Conservation (phyloP, 164 flowering plant genomes). For the Vitis rupestris region DNA sequence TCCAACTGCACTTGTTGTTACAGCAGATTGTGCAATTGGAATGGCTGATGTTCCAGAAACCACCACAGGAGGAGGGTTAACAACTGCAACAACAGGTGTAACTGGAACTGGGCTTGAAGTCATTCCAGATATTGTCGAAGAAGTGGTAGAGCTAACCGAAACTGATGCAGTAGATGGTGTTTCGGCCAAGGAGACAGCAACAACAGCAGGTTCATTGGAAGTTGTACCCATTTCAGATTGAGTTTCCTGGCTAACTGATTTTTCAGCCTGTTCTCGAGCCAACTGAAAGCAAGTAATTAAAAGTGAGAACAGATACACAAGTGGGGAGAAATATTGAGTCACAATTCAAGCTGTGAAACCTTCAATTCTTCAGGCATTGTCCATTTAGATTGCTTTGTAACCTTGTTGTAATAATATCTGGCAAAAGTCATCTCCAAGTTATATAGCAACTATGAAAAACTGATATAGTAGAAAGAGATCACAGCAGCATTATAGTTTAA, state of each 20-base stretch:
- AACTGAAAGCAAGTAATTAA: slow-evolving; percentile 42
- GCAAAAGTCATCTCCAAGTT: slow-evolving; percentile 3
- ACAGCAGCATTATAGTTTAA: not conserved
- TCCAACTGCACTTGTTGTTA: slow-evolving; percentile 27
- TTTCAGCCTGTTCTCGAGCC: slow-evolving; percentile 89
- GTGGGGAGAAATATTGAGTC: not conserved
- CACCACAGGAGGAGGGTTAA: slow-evolving; percentile 28
- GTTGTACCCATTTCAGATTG: slow-evolving; percentile 29
- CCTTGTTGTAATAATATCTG: slow-evolving; percentile 93
- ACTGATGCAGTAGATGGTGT: slow-evolving; percentile 17
- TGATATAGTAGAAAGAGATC: not conserved
- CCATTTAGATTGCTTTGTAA: slow-evolving; percentile 88
- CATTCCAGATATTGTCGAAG: slow-evolving; percentile 29
- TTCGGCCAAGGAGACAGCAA: slow-evolving; percentile 26
- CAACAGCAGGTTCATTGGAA: slow-evolving; percentile 24
- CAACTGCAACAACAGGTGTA: slow-evolving; percentile 41
- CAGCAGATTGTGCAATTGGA: slow-evolving; percentile 27
- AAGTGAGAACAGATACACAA: not conserved
- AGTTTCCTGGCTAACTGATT: slow-evolving; percentile 34
- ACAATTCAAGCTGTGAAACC: slow-evolving; percentile 37
- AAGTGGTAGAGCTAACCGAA: slow-evolving; percentile 21
- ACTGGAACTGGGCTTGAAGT: slow-evolving; percentile 67
- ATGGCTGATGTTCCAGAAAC: slow-evolving; percentile 36
- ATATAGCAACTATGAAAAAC: not conserved
- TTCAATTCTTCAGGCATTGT: slow-evolving; percentile 86